These are phyloP conservation scores for Casuarina equisetifolia DNA, from an alignment of 306 rosid species.

Conservation along the genomic window DNA sequence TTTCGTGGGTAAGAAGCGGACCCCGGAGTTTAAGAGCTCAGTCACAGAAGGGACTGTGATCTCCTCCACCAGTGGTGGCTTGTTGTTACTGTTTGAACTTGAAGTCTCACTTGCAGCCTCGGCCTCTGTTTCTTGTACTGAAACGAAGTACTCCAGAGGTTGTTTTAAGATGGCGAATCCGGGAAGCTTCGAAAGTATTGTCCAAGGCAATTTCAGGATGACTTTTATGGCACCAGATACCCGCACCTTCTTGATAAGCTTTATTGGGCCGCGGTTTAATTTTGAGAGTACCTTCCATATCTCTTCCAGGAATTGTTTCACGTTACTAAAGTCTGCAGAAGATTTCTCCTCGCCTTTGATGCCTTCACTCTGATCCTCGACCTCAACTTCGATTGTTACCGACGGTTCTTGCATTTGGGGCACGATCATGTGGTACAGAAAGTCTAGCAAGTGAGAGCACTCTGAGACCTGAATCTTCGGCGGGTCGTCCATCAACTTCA, in stretches of 20 bases:
- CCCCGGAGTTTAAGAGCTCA: slow-evolving; percentile 46
- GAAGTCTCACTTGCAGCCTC: slow-evolving; percentile 35
- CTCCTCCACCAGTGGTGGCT: slow-evolving; percentile 67
- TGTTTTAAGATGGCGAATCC: slow-evolving; percentile 38
- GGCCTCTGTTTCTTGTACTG: slow-evolving; percentile 27
- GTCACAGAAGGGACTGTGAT: slow-evolving; percentile 67
- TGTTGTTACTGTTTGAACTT: slow-evolving; percentile 9
- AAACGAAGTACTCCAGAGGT: slow-evolving; percentile 36
- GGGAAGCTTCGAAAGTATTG: slow-evolving; percentile 53
- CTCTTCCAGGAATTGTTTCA: slow-evolving; percentile 33
- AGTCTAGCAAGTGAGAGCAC: slow-evolving; percentile 62
- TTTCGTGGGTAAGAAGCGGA: slow-evolving; percentile 37
- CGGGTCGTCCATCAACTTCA: slow-evolving; percentile 41
- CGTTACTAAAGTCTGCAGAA: slow-evolving; percentile 6
- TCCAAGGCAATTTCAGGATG: slow-evolving; percentile 60
- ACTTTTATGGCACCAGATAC: slow-evolving; percentile 53
- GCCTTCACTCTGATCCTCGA: slow-evolving; percentile 26
- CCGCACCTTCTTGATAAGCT: slow-evolving; percentile 33
- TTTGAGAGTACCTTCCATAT: slow-evolving; percentile 58
- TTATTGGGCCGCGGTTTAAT: slow-evolving; percentile 50
- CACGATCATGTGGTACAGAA: slow-evolving; percentile 51
- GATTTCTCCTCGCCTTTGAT: slow-evolving; percentile 25
- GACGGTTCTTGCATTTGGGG: slow-evolving; percentile 39
- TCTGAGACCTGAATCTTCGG: slow-evolving; percentile 44
- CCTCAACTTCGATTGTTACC: slow-evolving; percentile 23